Percentiles rank a stretch among this genome's conserved stretches.
These are phyloP conservation scores for Apophysomyces elegans DNA, from an alignment of 371 early-diverging fungal species.

Conservation along the genomic window DNA sequence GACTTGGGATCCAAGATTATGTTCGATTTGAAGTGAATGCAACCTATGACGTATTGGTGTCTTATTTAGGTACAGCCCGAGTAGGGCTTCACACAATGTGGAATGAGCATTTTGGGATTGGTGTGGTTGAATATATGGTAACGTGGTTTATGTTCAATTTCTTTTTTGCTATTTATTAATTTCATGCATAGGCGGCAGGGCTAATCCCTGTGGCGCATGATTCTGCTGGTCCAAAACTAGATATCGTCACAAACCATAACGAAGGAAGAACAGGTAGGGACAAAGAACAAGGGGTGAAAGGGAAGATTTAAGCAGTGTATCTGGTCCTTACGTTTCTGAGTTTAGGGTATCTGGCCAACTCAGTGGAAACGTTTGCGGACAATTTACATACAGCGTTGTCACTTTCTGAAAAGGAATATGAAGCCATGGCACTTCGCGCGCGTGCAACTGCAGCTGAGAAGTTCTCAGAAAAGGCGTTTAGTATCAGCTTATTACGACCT, in stretches of 20 bases:
- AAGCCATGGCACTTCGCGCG: conserved; percentile 62
- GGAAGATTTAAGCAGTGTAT: neutral
- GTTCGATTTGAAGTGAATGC: conserved; percentile 88
- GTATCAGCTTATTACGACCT: conserved; percentile 41
- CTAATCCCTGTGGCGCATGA: conserved; percentile 89
- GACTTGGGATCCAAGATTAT: conserved; percentile 66
- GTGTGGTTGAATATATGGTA: conserved; percentile 96
- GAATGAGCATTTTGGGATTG: conserved; percentile 98
- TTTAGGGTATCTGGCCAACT: conserved; percentile 72
- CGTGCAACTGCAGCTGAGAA: conserved; percentile 64
- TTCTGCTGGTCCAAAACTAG: conserved; percentile 93
- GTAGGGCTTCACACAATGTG: conserved; percentile 95
- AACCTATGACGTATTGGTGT: conserved; percentile 64
- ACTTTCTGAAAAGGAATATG: conserved; percentile 39
- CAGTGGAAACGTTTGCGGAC: conserved; percentile 70
- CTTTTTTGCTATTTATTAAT: neutral
- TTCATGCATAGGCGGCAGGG: conserved; percentile 76
- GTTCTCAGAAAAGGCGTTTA: conserved; percentile 77
- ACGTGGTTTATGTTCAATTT: neutral
- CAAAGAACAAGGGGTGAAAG: neutral
- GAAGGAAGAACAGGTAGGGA: conserved; percentile 46
- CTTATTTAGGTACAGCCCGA: conserved; percentile 60
- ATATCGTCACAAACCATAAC: conserved; percentile 77
- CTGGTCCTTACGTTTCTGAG: neutral
- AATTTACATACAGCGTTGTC: conserved; percentile 56